Percentiles rank a stretch among this genome's conserved stretches.
phyloP scores from a whole-genome alignment of 169 alveolate species.

The Plasmodium inui region DNA sequence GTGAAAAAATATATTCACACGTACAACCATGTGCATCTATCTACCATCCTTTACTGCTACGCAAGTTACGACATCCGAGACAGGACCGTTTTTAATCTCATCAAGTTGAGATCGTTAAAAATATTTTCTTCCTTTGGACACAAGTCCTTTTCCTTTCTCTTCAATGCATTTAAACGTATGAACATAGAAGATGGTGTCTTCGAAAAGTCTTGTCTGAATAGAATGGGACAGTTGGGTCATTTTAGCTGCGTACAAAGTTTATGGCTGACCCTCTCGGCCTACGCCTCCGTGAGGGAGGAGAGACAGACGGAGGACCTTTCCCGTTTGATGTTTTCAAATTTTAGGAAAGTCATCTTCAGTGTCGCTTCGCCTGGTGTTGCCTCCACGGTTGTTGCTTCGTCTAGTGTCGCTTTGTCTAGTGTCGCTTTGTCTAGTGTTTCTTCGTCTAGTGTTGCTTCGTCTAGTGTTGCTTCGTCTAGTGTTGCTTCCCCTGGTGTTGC shows the following conservation, averaged over 20 bases:
- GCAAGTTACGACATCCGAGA: slow-evolving; percentile 15
- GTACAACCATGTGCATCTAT: slow-evolving; percentile 10
- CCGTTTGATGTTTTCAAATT: neutral
- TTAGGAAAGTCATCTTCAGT: neutral
- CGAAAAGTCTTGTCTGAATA: slow-evolving; percentile 32
- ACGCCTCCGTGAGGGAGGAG: neutral
- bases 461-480: too few species aligned
- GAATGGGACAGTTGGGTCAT: neutral
- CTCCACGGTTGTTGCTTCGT: too few species aligned
- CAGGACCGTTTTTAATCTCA: neutral
- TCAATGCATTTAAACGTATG: slow-evolving; percentile 49
- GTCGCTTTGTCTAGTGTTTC: too few species aligned
- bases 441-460: too few species aligned
- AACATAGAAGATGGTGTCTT: slow-evolving; percentile 21
- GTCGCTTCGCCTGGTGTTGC: too few species aligned
- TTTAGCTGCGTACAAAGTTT: slow-evolving; percentile 1
- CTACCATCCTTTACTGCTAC: slow-evolving; percentile 41
- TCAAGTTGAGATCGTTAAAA: slow-evolving; percentile 25
- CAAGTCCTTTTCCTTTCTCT: slow-evolving; percentile 37
- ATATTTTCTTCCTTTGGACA: slow-evolving; percentile 20
- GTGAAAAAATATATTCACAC: neutral
- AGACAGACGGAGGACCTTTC: neutral
- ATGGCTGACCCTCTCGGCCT: slow-evolving; percentile 12
- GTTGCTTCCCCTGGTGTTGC: neutral
- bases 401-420: too few species aligned